phyloP scores from a whole-genome alignment of 2,329 filamentous ascomycete genomes.

The Aureobasidium sp. region DNA sequence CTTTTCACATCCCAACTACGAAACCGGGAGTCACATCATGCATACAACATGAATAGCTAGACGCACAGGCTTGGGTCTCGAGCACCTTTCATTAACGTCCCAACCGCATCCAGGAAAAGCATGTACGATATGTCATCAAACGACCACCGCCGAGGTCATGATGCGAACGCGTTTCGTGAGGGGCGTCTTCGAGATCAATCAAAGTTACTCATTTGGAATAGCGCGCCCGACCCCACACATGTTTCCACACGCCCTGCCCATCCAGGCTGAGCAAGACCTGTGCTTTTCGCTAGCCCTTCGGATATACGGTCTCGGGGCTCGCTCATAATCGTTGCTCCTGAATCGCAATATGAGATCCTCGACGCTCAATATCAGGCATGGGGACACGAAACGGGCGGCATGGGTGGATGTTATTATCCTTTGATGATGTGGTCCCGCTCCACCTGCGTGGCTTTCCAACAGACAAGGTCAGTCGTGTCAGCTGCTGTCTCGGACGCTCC shows the following conservation, averaged over 20 bases:
- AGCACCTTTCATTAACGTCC: neutral
- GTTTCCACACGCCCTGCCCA: neutral
- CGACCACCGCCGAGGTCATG: constrained; percentile 1
- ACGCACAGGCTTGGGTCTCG: neutral
- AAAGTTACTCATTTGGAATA: constrained; percentile 9
- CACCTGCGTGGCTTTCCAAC: neutral
- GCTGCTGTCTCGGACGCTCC: constrained; percentile 10
- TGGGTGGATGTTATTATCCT: neutral
- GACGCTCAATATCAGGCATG: constrained; percentile 1
- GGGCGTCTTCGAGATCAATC: constrained; percentile 1
- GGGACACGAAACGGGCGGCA: neutral
- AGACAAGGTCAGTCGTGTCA: constrained; percentile 13
- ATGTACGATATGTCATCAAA: constrained; percentile 10
- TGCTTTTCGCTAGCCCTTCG: constrained; percentile 11
- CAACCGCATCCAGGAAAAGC: neutral
- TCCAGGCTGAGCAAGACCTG: constrained; percentile 3
- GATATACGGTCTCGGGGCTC: constrained; percentile 7
- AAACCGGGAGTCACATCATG: constrained; percentile 4
- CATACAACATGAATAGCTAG: neutral
- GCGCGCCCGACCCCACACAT: constrained; percentile 2
- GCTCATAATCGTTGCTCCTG: neutral
- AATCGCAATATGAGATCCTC: constrained; percentile 8
- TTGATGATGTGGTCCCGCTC: constrained; percentile 8
- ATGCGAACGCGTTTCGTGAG: constrained; percentile 3
- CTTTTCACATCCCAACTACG: neutral